Evolutionary conservation across 495 filamentous ascomycete genomes (phyloP).

Genomic region (Lepraria neglecta): DNA sequence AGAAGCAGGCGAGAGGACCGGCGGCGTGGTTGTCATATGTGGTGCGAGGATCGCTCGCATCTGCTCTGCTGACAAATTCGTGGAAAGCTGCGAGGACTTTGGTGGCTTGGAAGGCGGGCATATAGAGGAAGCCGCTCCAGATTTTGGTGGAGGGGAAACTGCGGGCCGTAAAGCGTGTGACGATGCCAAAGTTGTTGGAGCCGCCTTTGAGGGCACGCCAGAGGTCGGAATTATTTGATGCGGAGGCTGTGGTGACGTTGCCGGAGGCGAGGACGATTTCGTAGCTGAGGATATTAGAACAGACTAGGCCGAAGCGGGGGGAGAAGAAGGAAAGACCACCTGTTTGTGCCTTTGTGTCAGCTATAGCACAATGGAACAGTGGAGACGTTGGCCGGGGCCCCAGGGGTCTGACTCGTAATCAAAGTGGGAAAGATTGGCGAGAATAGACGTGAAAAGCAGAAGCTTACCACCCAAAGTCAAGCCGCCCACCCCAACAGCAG

Average conservation of each 20-base stretch:
- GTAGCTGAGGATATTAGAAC: constrained; percentile 33
- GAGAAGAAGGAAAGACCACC: constrained; percentile 35
- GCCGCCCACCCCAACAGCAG: constrained; percentile 37
- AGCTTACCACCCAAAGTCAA: constrained; percentile 34
- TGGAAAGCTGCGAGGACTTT: constrained; percentile 31
- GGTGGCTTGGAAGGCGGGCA: constrained; percentile 27
- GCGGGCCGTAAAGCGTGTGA: constrained; percentile 28
- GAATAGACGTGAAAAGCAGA: constrained; percentile 22
- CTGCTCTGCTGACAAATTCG: constrained; percentile 16
- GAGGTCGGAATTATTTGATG: constrained; percentile 37
- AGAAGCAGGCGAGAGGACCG: constrained; percentile 34
- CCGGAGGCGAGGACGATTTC: constrained; percentile 34
- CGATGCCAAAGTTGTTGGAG: constrained; percentile 48
- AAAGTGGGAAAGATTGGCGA: constrained; percentile 4
- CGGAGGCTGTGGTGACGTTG: constrained; percentile 23
- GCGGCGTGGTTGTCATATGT: constrained; percentile 30
- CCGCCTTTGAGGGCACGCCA: constrained; percentile 50
- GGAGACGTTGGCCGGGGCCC: not conserved
- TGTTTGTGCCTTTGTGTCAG: constrained; percentile 23
- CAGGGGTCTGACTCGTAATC: not conserved
- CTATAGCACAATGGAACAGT: not conserved
- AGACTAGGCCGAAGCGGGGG: constrained; percentile 33
- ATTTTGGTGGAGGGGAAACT: constrained; percentile 39
- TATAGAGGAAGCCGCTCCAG: constrained; percentile 40
- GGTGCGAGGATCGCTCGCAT: constrained; percentile 4